Base-by-base conservation (phyloP, 2,329 filamentous ascomycete genomes). In the Sporothrix globosa region DNA sequence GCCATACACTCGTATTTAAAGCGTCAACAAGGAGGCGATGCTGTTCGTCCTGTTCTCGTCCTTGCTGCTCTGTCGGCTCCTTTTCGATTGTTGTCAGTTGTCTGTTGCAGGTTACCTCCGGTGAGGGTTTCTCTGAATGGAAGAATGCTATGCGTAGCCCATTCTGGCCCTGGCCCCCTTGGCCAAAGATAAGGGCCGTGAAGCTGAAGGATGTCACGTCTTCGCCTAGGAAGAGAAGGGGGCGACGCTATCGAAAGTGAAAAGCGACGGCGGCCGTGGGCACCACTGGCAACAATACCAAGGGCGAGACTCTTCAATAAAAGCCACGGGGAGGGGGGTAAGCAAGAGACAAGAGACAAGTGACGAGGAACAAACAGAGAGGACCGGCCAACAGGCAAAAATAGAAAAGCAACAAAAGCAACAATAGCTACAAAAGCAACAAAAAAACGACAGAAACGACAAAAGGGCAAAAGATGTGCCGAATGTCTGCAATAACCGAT, bases 221-320 rank as follows among this genome's bases (percentile, higher is more conserved):
- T 46, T 65, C 13, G 41, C 46, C 44, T 50, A 27, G 30, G 24
- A 65, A 50, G 53, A 56, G 27, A 19, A 27, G 2, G 24, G 14
- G 27, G 27, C n/a, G 21, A 27, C 24, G 24, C 44, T 50, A 50
- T 65, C n/a, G 21, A 9, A 56, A 54, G 13, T 56, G 65, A 67
- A 5, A 67, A 67, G 50, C 21, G 52, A 68, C 34, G n/a, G 53
- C 27, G 44, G 66, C 14, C 9, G 66, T 53, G 27, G 21, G 21
- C 30, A 19, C 17, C 21, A 17, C 39, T 54, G 27, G 30, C 65
- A 53, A 68, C 66, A 68, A 68, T 68, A 68, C n/a, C 66, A 68
- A 68, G 39, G 52, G 17, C 52, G 52, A 30, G 50, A 7, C 41
- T 3, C 19, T 11, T 65, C 56, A 65, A 54, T 69, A 48, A 65